Conservation (phyloP, 78 protist species). For the Dictyostelium discoideum region DNA sequence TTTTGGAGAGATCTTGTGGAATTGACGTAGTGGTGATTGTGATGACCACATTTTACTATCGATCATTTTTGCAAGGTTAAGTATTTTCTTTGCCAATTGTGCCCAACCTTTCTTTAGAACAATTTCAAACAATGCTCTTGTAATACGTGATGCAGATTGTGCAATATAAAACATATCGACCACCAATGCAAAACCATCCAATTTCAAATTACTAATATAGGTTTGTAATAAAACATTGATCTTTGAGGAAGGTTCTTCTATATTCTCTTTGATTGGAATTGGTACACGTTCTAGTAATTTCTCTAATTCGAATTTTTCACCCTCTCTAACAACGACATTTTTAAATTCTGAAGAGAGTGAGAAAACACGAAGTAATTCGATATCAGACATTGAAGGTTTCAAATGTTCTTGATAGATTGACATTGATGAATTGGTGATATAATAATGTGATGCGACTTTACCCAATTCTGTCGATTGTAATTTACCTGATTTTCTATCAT, state of each 20-base stretch:
- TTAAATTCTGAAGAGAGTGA: constrained; percentile 94
- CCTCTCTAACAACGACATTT: constrained; percentile 95
- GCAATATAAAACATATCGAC: constrained; percentile 99
- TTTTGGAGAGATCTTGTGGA: constrained; percentile 87
- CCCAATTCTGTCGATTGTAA: constrained; percentile 96
- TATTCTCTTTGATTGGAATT: constrained; percentile 63
- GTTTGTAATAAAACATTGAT: constrained; percentile 98
- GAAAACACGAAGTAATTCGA: constrained; percentile 95
- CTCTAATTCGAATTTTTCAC: constrained; percentile 97
- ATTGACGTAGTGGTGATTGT: constrained; percentile 98
- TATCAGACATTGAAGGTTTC: constrained; percentile 91
- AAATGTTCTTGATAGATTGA: constrained; percentile 91
- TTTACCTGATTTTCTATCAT: constrained; percentile 94
- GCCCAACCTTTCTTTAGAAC: constrained; percentile 97
- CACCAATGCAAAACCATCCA: constrained; percentile 97
- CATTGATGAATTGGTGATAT: constrained; percentile 91
- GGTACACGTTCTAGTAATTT: constrained; percentile 97
- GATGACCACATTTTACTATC: constrained; percentile 95
- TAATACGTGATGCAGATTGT: constrained; percentile 96
- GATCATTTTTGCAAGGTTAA: constrained; percentile 94
- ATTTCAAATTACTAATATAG: constrained; percentile 94
- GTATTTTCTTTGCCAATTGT: constrained; percentile 86
- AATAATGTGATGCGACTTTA: constrained; percentile 98
- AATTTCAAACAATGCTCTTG: constrained; percentile 97
- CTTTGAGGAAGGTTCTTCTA: constrained; percentile 86